Evolutionary conservation across 805 yeast species (phyloP).

Genomic region (Myxozyma lipomycoides): DNA sequence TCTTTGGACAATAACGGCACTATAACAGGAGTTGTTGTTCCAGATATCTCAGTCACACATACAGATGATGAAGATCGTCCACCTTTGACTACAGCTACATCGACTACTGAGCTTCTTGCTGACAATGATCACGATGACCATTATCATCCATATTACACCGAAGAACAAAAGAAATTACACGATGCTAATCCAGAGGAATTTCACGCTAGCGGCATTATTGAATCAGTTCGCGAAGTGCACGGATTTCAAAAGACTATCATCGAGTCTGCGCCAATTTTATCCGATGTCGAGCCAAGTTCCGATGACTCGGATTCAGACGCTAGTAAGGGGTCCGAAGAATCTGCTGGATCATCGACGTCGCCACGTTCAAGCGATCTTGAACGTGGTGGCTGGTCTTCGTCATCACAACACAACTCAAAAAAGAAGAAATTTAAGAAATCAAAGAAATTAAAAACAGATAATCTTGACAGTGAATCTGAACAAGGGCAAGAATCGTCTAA

Average conservation of each 20-base stretch:
- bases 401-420: not conserved
- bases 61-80: not conserved
- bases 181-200: conserved; percentile 15
- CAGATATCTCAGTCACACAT: not conserved
- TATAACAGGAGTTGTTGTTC: not conserved
- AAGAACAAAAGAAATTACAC: not conserved
- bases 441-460: not conserved
- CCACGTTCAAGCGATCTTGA: not conserved
- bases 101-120: conserved; percentile 11
- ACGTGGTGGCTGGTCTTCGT: conserved; percentile 1
- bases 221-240: conserved; percentile 73
- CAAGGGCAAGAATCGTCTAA: conserved; percentile 5
- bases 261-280: conserved; percentile 39
- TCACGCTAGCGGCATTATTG: conserved; percentile 63
- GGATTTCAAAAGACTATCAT: conserved; percentile 85
- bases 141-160: not conserved
- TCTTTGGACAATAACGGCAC: not conserved
- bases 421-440: not conserved
- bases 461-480: not conserved
- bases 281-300: conserved; percentile 1
- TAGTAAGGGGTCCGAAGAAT: not conserved
- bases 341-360: not conserved
- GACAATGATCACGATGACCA: conserved; percentile 1
- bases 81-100: conserved; percentile 6
- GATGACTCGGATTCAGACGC: conserved; percentile 2